Evolutionary conservation across 2,329 filamentous ascomycete species (phyloP).

Genomic region (Ophiocordyceps sinensis): DNA sequence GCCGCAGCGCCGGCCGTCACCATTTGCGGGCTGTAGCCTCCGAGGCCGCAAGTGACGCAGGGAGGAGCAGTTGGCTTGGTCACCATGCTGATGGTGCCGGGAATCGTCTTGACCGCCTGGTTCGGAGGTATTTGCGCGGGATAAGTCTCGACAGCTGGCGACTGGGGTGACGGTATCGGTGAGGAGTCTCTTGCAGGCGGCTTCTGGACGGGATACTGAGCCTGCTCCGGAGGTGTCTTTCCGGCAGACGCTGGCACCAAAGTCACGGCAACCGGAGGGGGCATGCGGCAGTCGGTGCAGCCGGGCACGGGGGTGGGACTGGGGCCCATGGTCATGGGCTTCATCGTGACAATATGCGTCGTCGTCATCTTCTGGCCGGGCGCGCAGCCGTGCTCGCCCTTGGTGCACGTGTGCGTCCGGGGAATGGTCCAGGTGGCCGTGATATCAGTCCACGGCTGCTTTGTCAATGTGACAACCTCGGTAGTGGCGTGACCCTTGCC

Average conservation of each 20-base stretch:
- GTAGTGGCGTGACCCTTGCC: slow-evolving; percentile 9
- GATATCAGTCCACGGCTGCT: slow-evolving; percentile 9
- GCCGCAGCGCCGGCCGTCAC: slow-evolving; percentile 7
- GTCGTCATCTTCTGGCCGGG: slow-evolving; percentile 11
- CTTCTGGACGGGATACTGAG: no score
- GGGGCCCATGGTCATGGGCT: slow-evolving; percentile 10
- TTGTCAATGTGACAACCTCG: slow-evolving; percentile 10
- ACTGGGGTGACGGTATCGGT: neutral
- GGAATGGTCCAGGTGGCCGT: slow-evolving; percentile 15
- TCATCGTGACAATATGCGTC: slow-evolving; percentile 10
- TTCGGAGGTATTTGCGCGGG: neutral
- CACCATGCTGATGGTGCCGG: slow-evolving; percentile 3
- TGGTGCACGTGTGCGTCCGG: slow-evolving; percentile 12
- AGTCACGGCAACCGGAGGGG: slow-evolving; percentile 4
- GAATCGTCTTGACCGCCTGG: neutral
- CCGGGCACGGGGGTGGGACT: slow-evolving; percentile 10
- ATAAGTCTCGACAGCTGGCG: neutral
- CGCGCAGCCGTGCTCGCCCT: slow-evolving; percentile 12
- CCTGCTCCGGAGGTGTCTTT: no score
- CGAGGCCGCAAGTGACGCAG: slow-evolving; percentile 4
- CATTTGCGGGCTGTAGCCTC: slow-evolving; percentile 3
- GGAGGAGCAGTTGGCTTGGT: slow-evolving; percentile 3
- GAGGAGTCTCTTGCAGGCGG: no score
- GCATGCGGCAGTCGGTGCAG: slow-evolving; percentile 5
- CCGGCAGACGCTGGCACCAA: neutral